Evolutionary conservation across 345 rosid species (phyloP).

Genomic region (Bruguiera parviflora): DNA sequence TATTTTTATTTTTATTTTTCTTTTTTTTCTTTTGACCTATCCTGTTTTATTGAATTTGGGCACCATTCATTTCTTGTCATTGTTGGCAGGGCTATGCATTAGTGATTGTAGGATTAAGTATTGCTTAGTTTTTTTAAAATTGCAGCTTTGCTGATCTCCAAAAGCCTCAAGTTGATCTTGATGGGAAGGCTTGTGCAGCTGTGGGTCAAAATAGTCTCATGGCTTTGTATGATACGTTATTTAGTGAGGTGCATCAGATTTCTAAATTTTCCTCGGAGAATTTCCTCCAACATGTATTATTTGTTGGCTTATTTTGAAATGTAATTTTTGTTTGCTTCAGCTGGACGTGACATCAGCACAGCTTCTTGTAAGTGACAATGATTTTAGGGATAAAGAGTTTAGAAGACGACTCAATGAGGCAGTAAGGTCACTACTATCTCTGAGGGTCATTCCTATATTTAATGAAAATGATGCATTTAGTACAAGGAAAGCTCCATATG

Average conservation of each 20-base stretch:
- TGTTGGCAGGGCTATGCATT: no score
- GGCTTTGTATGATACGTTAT: constrained; percentile 19
- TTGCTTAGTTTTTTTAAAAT: background rate
- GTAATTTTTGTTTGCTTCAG: constrained; percentile 35
- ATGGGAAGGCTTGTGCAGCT: constrained; percentile 24
- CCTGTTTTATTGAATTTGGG: background rate
- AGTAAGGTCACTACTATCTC: constrained; percentile 51
- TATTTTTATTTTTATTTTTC: background rate
- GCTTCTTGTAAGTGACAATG: constrained; percentile 77
- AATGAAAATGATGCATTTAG: constrained; percentile 95
- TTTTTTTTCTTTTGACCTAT: background rate
- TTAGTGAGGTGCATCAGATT: constrained; percentile 12
- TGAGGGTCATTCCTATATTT: constrained; percentile 73
- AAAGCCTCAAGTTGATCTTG: constrained; percentile 16
- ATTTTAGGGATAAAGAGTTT: constrained; percentile 67
- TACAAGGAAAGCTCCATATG: constrained; percentile 90
- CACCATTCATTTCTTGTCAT: background rate
- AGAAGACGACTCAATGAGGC: constrained; percentile 75
- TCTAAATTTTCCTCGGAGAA: no score
- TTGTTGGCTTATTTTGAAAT: background rate
- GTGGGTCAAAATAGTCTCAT: constrained; percentile 23
- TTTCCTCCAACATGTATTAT: no score
- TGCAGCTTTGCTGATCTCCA: constrained; percentile 24
- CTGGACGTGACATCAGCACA: constrained; percentile 85
- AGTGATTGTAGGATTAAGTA: no score